These are phyloP conservation scores for Paramecium octaurelia DNA, from an alignment of 73 alveolate species.

Conservation along the genomic window DNA sequence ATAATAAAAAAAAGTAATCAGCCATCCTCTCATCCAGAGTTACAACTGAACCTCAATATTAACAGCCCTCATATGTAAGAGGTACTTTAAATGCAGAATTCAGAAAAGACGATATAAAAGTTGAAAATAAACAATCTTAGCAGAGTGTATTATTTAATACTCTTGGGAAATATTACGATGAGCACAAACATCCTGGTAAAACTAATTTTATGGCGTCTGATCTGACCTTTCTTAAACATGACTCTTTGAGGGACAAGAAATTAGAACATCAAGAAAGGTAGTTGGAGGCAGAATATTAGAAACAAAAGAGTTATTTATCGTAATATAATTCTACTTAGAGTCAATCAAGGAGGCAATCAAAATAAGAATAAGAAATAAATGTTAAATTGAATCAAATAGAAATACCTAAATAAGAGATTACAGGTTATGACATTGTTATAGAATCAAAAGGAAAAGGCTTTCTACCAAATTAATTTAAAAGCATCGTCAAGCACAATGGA, in stretches of 20 bases:
- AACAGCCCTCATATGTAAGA: not conserved
- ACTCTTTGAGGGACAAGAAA: not conserved
- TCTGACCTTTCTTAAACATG: not conserved
- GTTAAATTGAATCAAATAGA: not conserved
- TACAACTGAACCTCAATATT: not conserved
- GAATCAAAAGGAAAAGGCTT: not conserved
- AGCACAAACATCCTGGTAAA: not conserved
- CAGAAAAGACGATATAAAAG: not conserved
- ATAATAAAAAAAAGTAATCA: not conserved
- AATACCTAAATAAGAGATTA: not conserved
- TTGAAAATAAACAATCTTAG: not conserved
- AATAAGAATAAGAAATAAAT: not conserved
- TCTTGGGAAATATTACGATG: not conserved
- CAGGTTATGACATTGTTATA: not conserved
- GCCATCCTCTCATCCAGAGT: not conserved
- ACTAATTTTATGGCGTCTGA: not conserved
- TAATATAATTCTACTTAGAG: not conserved
- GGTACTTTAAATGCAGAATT: not conserved
- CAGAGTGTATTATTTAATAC: not conserved
- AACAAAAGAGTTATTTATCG: not conserved
- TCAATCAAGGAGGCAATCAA: not conserved
- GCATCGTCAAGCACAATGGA: not conserved
- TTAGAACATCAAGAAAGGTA: not conserved
- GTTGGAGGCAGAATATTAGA: not conserved
- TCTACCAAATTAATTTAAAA: not conserved